Base-by-base conservation (phyloP, 495 filamentous ascomycete species). In the Bacidia rubella region DNA sequence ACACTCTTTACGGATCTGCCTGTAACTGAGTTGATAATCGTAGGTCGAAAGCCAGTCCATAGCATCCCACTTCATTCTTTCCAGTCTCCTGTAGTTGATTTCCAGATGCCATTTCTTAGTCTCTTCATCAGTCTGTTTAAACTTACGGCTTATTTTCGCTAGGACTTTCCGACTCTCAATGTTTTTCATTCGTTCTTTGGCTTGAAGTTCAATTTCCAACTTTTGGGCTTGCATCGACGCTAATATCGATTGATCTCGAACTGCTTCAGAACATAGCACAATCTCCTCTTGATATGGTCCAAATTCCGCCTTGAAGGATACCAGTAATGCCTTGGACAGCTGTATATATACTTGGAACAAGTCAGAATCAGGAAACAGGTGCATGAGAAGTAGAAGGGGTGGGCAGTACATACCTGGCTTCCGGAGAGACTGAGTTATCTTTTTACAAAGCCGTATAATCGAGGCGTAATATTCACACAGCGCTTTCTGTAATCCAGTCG, bases 381-480 rank as follows among this genome's bases (percentile, higher is more conserved):
- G 29, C 29, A 5, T 5, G 29, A 35, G 29, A 17, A 9, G 19
- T 22, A 5, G 46, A n/a, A 53, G 26, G 25, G 5, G 27, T 3
- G 2, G 25, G 21, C 19, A 25, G 7, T 53, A 25, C 24, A 3
- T 22, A 25, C 15, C 29, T 15, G 38, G 39, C 21, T 20, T 41
- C 21, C 7, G 51, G 55, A 12, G 51, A 57, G 40, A 59, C 56
- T 57, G 32, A 19, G 65, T 53, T 25, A 60, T 49, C 48, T 65
- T 60, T 22, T 52, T 56, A 50, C 67, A 70, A 9, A 66, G 45
- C 23, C 59, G 48, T 23, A 69, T 42, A 11, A 70, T 47, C 19
- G 60, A 57, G 21, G 65, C 63, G 53, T 69, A 66, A 48, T 61
- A 70, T 38, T 60, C 54, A 29, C 56, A 69, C 21, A 70, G 49